Conservation (phyloP, 352 stramenopile species). For the Globisporangium polare region DNA sequence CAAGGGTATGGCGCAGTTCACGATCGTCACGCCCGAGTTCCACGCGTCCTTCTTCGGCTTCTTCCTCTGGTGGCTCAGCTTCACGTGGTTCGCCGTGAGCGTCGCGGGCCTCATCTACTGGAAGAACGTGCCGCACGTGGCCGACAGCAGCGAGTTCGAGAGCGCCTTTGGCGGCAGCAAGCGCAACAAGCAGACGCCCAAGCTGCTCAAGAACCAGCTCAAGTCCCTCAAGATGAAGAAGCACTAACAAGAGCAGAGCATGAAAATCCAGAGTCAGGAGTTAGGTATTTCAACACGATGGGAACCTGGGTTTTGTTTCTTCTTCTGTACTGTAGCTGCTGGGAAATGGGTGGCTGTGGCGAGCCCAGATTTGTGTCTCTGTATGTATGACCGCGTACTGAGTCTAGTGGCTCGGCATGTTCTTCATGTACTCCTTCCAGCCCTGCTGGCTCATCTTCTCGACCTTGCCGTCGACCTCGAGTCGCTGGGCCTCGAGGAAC, state of each 20-base stretch:
- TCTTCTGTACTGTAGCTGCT: neutral
- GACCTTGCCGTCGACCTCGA: slow-evolving; percentile 93
- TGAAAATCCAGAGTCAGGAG: neutral
- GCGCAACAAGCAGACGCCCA: slow-evolving; percentile 60
- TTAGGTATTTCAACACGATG: neutral
- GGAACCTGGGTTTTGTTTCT: neutral
- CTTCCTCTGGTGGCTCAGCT: slow-evolving; percentile 47
- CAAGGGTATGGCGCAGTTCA: slow-evolving; percentile 62
- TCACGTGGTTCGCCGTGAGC: slow-evolving; percentile 56
- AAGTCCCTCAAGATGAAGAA: slow-evolving; percentile 68
- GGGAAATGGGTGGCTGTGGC: neutral
- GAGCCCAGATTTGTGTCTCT: neutral
- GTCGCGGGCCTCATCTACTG: slow-evolving; percentile 53
- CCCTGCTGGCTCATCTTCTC: slow-evolving; percentile 81
- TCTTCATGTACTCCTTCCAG: slow-evolving; percentile 89
- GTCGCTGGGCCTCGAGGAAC: slow-evolving; percentile 91
- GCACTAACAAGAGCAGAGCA: slow-evolving; percentile 21
- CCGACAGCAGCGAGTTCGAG: slow-evolving; percentile 10
- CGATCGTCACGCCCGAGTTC: slow-evolving; percentile 51
- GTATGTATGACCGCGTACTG: neutral
- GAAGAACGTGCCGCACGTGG: slow-evolving; percentile 50
- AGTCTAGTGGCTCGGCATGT: slow-evolving; percentile 47
- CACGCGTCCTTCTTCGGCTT: slow-evolving; percentile 64
- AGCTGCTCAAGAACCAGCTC: slow-evolving; percentile 68
- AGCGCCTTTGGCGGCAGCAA: neutral